Percentiles rank a stretch among this genome's conserved stretches.
phyloP scores from a whole-genome alignment of 441 rosid genomes.

The Populus trichocarpa region DNA sequence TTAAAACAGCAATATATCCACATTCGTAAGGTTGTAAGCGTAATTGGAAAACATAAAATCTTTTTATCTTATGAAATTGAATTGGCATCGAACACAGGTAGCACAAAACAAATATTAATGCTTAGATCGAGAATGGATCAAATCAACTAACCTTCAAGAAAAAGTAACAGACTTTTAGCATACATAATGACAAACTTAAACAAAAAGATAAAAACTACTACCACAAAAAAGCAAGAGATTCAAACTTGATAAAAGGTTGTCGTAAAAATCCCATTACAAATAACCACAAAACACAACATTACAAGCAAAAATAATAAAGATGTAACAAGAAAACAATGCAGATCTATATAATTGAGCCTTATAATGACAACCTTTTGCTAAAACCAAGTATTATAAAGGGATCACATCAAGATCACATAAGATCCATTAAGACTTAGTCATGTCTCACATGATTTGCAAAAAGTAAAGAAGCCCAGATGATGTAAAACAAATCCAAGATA shows the following conservation, averaged over 20 bases:
- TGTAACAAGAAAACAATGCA: background rate
- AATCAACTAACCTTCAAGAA: background rate
- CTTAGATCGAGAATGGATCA: background rate
- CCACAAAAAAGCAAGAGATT: background rate
- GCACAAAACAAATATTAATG: background rate
- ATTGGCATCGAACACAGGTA: background rate
- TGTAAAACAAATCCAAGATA: background rate
- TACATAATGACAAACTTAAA: background rate
- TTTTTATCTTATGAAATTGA: background rate
- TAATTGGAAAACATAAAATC: background rate
- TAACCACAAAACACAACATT: background rate
- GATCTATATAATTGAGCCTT: background rate
- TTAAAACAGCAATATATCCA: background rate
- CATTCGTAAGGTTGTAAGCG: background rate
- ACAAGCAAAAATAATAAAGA: background rate
- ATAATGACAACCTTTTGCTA: background rate
- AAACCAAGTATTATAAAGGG: background rate
- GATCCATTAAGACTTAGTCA: background rate
- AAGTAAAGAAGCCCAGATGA: background rate
- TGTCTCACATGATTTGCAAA: background rate
- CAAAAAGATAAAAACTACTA: background rate
- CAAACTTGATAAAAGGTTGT: background rate
- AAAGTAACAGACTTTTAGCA: too few species aligned
- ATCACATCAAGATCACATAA: background rate
- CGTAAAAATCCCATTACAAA: background rate